Conservation (phyloP, 441 rosid species). For the Caryocar brasiliense region DNA sequence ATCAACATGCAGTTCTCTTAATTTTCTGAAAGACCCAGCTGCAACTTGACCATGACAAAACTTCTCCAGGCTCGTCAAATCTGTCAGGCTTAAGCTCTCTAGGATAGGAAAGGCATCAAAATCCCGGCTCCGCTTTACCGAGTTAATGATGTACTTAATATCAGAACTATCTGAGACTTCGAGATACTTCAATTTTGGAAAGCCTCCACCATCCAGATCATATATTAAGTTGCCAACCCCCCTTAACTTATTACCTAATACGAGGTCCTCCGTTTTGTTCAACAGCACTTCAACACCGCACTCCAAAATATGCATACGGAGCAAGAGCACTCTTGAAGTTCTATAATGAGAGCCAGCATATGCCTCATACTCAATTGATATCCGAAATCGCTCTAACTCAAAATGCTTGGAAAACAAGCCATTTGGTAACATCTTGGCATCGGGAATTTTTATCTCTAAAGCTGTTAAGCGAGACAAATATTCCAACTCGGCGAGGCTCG, state of each 20-base stretch:
- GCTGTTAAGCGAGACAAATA: neutral
- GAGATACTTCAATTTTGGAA: slow-evolving; percentile 10
- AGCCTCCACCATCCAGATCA: slow-evolving; percentile 6
- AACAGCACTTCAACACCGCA: neutral
- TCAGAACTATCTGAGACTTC: neutral
- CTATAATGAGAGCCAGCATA: neutral
- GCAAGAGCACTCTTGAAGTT: neutral
- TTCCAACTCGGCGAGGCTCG: slow-evolving; percentile 4
- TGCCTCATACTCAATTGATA: slow-evolving; percentile 4
- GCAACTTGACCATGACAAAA: no score
- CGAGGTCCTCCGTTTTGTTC: slow-evolving; percentile 3
- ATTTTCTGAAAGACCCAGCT: neutral
- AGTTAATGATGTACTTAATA: neutral
- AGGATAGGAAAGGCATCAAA: neutral
- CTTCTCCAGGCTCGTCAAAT: neutral
- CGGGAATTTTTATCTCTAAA: slow-evolving; percentile 5
- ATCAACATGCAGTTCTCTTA: neutral
- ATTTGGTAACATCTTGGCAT: slow-evolving; percentile 4
- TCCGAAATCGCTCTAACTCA: neutral
- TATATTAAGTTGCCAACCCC: neutral
- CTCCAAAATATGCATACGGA: neutral
- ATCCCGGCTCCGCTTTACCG: neutral
- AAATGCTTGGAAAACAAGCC: neutral
- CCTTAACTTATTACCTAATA: neutral
- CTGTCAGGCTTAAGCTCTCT: no score